phyloP scores from a whole-genome alignment of 2,329 filamentous ascomycete genomes.

The Exophiala mesophila region DNA sequence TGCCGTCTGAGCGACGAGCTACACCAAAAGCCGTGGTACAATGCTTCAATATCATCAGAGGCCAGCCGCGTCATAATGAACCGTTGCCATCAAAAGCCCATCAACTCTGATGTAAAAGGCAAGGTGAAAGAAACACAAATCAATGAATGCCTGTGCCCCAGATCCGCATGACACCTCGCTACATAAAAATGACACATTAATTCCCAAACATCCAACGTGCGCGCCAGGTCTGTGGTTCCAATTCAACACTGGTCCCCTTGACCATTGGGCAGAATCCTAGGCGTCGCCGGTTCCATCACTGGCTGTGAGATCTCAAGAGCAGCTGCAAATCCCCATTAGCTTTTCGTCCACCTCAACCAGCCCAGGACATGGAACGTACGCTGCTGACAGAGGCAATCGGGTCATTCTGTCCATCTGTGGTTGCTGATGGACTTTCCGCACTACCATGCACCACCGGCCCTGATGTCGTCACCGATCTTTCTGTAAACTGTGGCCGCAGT shows the following conservation, averaged over 20 bases:
- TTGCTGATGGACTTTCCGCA: slow-evolving; percentile 58
- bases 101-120: too few species aligned
- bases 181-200: too few species aligned
- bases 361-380: slow-evolving; percentile 21
- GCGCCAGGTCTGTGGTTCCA: too few species aligned
- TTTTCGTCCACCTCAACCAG: slow-evolving; percentile 8
- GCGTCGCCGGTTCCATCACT: slow-evolving; percentile 8
- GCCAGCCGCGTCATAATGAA: too few species aligned
- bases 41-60: too few species aligned
- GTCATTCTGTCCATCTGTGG: slow-evolving; percentile 59
- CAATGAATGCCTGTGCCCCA: too few species aligned
- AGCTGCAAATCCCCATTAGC: slow-evolving; percentile 20
- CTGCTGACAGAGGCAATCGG: slow-evolving; percentile 36
- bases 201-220: too few species aligned
- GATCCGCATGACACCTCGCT: slow-evolving; percentile 10
- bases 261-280: not conserved
- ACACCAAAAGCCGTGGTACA: too few species aligned
- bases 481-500: slow-evolving; percentile 51
- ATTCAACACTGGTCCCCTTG: too few species aligned
- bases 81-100: too few species aligned
- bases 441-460: slow-evolving; percentile 54
- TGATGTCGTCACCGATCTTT: slow-evolving; percentile 64
- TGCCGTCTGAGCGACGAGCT: too few species aligned
- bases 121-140: too few species aligned
- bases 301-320: slow-evolving; percentile 23